Base-by-base conservation (phyloP, 768 basidiomycete species). In the Pleurotus platypus region DNA sequence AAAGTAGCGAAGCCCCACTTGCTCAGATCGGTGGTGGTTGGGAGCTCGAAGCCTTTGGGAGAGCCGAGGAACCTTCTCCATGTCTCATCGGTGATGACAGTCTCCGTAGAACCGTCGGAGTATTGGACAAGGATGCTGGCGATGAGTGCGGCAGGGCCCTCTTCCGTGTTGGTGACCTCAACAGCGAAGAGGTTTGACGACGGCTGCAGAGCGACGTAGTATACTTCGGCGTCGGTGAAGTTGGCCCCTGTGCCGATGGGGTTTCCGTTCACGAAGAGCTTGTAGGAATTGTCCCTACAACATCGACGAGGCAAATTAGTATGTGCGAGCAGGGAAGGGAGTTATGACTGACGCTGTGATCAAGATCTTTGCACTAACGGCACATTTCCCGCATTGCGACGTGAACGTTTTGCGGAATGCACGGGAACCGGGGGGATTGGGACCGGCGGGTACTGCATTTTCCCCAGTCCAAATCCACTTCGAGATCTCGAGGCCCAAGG, bases 321-420 rank as follows among this genome's bases (percentile, higher is more conserved):
- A 35, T 13, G 13, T 46, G 9, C 5, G 4, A 7, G 22, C 26
- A 3, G 47, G 47, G 5, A 9, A 22, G 30, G 8, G 11, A 11
- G 30, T 9, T 35, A 11, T 9, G 9, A 53, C n/a, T 55, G n/a
- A 70, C 5, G 64, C 67, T 3, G 69, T 66, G 20, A 66, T 62
- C 1, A 70, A 53, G 6, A 71, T 54, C 3, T 56, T 50, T 0
- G 68, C 68, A 27, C 55, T 62, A 5, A 50, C 55, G 2, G 67
- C 57, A 0, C 55, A 58, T 55, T 69, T 70, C 6, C 67, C 67
- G 12, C 20, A 57, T 0, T 69, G 69, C 0, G 67, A 42, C 1
- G 58, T 40, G 57, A 61, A 67, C 0, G 66, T 67, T 47, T 66
- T 66, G n/a, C 72, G 68, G 51, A 73, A 67, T 7, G 65, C 72